phyloP scores from a whole-genome alignment of 75 land plant genomes.

The Picea glauca region DNA sequence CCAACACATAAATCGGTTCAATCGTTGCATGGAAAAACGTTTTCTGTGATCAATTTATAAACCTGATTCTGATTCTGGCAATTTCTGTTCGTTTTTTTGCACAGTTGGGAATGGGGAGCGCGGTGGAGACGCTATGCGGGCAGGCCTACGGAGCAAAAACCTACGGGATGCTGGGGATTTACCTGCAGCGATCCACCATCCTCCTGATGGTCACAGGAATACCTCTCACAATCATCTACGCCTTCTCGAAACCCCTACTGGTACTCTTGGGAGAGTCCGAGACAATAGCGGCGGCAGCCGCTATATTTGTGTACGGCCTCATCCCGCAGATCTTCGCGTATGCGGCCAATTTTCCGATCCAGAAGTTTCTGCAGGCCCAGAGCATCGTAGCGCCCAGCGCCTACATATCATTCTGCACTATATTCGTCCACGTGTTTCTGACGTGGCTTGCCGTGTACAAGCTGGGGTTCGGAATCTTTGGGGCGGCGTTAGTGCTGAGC shows the following conservation, averaged over 20 bases:
- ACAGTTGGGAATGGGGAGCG: slow-evolving; percentile 71
- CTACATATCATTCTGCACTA: slow-evolving; percentile 25
- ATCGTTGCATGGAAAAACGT: no score
- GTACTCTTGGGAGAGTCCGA: slow-evolving; percentile 30
- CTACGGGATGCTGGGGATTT: slow-evolving; percentile 48
- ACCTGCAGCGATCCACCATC: slow-evolving; percentile 44
- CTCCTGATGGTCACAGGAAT: slow-evolving; percentile 26
- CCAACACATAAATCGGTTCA: no score
- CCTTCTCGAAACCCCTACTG: slow-evolving; percentile 30
- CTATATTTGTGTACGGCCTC: slow-evolving; percentile 41
- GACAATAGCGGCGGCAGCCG: slow-evolving; percentile 31
- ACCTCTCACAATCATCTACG: slow-evolving; percentile 35
- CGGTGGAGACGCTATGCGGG: slow-evolving; percentile 63
- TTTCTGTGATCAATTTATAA: not conserved
- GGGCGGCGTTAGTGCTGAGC: slow-evolving; percentile 41
- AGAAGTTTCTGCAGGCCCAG: slow-evolving; percentile 59
- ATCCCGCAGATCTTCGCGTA: slow-evolving; percentile 57
- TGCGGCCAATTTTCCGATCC: slow-evolving; percentile 40
- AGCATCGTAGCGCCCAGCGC: slow-evolving; percentile 50
- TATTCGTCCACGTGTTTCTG: slow-evolving; percentile 32
- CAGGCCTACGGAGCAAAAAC: slow-evolving; percentile 58
- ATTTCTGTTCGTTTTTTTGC: not conserved
- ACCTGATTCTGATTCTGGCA: not conserved
- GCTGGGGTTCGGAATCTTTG: slow-evolving; percentile 34
- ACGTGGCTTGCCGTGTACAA: slow-evolving; percentile 40